Evolutionary conservation across 495 filamentous ascomycete genomes (phyloP).

Genomic region (Neurospora tetraspora): DNA sequence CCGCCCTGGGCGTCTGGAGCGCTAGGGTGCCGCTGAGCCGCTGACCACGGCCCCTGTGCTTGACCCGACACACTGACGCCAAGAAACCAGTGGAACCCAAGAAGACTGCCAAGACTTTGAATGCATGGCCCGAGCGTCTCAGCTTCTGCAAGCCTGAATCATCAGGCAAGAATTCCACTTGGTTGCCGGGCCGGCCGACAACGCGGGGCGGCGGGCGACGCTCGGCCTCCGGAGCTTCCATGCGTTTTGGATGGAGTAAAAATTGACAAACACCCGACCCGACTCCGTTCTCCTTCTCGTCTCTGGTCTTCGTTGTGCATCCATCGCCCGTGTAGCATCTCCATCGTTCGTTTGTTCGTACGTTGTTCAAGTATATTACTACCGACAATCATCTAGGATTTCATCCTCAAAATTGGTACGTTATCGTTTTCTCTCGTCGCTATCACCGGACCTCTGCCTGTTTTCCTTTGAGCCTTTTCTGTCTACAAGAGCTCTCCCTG

Average conservation of each 20-base stretch:
- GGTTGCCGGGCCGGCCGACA: not conserved
- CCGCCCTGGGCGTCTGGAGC: not conserved
- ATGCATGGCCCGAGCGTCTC: not conserved
- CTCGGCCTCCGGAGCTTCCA: not conserved
- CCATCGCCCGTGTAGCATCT: not conserved
- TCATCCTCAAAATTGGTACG: not conserved
- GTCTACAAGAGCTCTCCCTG: not conserved
- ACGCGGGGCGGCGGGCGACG: not conserved
- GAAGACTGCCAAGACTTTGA: not conserved
- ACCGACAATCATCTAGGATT: not conserved
- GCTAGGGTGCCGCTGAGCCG: not conserved
- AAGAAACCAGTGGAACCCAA: not conserved
- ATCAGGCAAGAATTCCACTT: not conserved
- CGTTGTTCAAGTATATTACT: not conserved
- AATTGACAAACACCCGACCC: not conserved
- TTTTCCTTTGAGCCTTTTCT: not conserved
- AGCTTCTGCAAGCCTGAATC: not conserved
- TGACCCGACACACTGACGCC: not conserved
- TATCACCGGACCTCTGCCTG: not conserved
- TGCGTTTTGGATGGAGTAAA: not conserved
- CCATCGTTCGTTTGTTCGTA: not conserved
- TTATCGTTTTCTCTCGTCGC: not conserved
- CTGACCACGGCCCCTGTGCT: not conserved
- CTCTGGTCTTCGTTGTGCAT: not conserved
- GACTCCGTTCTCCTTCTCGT: not conserved